Conservation (phyloP, 306 rosid genomes). For the Gillenia trifoliata region DNA sequence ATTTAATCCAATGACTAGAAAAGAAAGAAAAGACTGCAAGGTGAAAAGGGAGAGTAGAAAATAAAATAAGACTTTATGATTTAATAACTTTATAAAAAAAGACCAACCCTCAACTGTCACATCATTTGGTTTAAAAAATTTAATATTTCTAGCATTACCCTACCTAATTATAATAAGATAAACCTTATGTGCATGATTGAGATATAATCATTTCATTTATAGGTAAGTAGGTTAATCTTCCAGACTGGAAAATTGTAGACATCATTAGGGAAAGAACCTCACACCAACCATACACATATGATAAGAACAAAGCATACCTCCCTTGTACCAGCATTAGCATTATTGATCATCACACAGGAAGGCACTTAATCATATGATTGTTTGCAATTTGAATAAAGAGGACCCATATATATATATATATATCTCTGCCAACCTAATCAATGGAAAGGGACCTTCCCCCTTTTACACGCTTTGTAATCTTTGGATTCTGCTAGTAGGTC, state of each 20-base stretch:
- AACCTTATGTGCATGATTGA: background rate
- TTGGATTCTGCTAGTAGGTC: conserved; percentile 24
- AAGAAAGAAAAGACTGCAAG: no score
- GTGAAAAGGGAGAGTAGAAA: no score
- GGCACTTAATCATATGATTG: conserved; percentile 1
- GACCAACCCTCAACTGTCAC: no score
- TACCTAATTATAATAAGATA: background rate
- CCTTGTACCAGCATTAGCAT: conserved; percentile 14
- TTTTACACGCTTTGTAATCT: conserved; percentile 3
- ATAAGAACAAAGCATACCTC: conserved; percentile 4
- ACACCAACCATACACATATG: conserved; percentile 5
- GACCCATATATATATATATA: conserved; percentile 6
- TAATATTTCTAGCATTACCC: no score
- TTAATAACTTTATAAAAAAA: no score
- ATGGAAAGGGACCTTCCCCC: background rate
- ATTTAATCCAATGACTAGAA: no score
- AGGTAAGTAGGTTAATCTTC: conserved; percentile 15
- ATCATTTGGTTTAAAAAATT: no score
- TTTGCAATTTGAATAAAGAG: conserved; percentile 13
- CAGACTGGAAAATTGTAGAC: conserved; percentile 1
- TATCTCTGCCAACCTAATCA: conserved; percentile 21
- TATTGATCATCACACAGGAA: background rate
- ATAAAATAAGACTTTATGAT: no score
- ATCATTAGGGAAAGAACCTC: background rate
- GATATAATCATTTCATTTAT: background rate